A percentile compares a stretch with the other conserved stretches of the same genome.
These are phyloP conservation scores for Neonectria faginata DNA, from an alignment of 2,329 filamentous ascomycete species.

Conservation along the genomic window DNA sequence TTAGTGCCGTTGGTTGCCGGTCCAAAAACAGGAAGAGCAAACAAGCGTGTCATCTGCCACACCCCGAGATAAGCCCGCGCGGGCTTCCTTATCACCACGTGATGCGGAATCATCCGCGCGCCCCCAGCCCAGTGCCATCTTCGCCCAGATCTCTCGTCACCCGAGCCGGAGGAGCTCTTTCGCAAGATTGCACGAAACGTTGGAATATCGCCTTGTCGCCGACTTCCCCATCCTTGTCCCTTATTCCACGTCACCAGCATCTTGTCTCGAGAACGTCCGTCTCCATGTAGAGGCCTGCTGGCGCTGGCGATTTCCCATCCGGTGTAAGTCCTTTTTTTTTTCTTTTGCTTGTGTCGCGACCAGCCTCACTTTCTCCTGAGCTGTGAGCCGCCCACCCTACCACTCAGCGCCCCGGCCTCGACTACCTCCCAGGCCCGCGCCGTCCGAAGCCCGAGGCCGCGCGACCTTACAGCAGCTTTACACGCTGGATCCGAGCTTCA, in stretches of 20 bases:
- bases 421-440: neutral
- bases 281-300: slow-evolving; percentile 53
- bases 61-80: slow-evolving; percentile 39
- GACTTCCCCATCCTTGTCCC: slow-evolving; percentile 31
- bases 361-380: slow-evolving; percentile 41
- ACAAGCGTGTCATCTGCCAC: slow-evolving; percentile 9
- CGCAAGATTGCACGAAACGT: slow-evolving; percentile 51
- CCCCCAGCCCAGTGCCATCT: slow-evolving; percentile 42
- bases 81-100: slow-evolving; percentile 51
- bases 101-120: slow-evolving; percentile 48
- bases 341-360: slow-evolving; percentile 43
- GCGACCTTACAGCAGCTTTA: slow-evolving; percentile 5
- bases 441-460: neutral
- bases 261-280: slow-evolving; percentile 37
- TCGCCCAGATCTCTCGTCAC: slow-evolving; percentile 52
- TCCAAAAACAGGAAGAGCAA: slow-evolving; percentile 26
- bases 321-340: slow-evolving; percentile 50
- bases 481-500: slow-evolving; percentile 1
- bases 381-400: slow-evolving; percentile 32
- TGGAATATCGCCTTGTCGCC: slow-evolving; percentile 39
- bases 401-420: slow-evolving; percentile 15
- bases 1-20: slow-evolving; percentile 33
- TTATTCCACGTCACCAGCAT: slow-evolving; percentile 19
- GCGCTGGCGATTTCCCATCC: slow-evolving; percentile 49
- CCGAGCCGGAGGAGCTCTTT: slow-evolving; percentile 51